Percentiles rank a stretch among this genome's conserved stretches.
Conservation (phyloP, 2,329 filamentous ascomycete species). For the Boeremia exigua region DNA sequence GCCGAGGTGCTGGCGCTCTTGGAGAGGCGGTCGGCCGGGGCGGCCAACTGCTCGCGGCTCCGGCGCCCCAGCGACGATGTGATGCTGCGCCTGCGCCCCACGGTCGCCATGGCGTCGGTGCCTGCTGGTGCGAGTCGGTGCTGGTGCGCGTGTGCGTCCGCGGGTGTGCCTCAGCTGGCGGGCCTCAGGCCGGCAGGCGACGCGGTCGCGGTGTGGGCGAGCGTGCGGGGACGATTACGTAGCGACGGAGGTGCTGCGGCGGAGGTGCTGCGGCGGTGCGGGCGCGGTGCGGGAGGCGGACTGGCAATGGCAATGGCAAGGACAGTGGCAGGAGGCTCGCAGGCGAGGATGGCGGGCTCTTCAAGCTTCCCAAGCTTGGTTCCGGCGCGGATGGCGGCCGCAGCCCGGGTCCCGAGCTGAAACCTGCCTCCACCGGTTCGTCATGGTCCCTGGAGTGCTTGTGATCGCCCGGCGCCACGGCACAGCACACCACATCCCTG, state of each 20-base stretch:
- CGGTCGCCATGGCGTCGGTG: conserved; percentile 27
- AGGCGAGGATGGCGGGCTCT: too few relatives aligned
- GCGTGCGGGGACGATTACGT: conserved; percentile 12
- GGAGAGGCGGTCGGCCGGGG: conserved; percentile 21
- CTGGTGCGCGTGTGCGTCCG: neutral
- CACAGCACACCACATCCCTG: neutral
- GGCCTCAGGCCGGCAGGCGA: neutral
- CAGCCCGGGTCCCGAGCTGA: conserved; percentile 3
- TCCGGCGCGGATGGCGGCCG: neutral
- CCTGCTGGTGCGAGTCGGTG: neutral
- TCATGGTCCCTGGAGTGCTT: conserved; percentile 2
- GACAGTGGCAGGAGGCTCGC: too few relatives aligned
- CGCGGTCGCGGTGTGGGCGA: neutral
- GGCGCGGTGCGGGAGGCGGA: too few relatives aligned
- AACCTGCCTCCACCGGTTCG: conserved; percentile 12
- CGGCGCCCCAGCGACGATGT: conserved; percentile 24
- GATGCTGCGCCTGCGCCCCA: conserved; percentile 32
- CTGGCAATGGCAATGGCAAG: neutral
- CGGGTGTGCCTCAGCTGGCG: neutral
- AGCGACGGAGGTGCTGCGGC: too few relatives aligned
- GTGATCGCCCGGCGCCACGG: conserved; percentile 2
- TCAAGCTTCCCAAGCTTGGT: neutral
- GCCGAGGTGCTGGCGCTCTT: conserved; percentile 39
- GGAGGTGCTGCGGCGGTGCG: too few relatives aligned
- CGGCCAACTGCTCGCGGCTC: conserved; percentile 34